Evolutionary conservation across 257 asterid genomes (phyloP).

Genomic region (Solanum chiquidenum): DNA sequence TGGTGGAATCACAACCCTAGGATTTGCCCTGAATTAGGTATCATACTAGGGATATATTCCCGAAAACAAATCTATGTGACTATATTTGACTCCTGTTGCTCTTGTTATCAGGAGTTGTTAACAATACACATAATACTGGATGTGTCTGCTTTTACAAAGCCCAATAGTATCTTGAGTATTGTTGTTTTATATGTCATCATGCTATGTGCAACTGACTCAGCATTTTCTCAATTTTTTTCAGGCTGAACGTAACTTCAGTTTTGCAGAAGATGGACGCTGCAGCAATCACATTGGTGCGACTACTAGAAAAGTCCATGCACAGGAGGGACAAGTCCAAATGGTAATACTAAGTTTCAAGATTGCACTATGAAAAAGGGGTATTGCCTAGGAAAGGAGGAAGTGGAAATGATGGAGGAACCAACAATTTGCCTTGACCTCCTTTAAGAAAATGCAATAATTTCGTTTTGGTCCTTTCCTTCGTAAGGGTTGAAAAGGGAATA

Average conservation of each 20-base stretch:
- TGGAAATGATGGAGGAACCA: not conserved
- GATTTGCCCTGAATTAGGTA: not conserved
- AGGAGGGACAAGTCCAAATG: conserved; percentile 51
- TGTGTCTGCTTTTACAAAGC: not conserved
- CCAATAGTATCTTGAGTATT: not conserved
- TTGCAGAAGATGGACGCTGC: conserved; percentile 11
- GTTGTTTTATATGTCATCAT: not conserved
- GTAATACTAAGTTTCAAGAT: conserved; percentile 17
- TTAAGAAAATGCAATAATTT: not conserved
- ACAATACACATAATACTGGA: not conserved
- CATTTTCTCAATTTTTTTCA: conserved; percentile 19
- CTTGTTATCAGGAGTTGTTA: not conserved
- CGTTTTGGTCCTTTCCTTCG: not conserved
- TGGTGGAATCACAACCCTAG: not conserved
- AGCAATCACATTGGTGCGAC: conserved; percentile 35
- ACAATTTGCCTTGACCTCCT: not conserved
- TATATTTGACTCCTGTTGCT: not conserved
- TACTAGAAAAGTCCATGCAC: conserved; percentile 29
- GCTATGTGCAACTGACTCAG: not conserved
- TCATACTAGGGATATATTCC: not conserved
- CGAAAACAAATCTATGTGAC: not conserved
- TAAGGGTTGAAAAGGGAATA: not conserved
- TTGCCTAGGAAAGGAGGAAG: not conserved
- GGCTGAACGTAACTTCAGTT: conserved; percentile 28
- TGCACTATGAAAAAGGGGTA: not conserved